These are phyloP conservation scores for Stemphylium beticola DNA, from an alignment of 2,329 filamentous ascomycete genomes.

Conservation along the genomic window DNA sequence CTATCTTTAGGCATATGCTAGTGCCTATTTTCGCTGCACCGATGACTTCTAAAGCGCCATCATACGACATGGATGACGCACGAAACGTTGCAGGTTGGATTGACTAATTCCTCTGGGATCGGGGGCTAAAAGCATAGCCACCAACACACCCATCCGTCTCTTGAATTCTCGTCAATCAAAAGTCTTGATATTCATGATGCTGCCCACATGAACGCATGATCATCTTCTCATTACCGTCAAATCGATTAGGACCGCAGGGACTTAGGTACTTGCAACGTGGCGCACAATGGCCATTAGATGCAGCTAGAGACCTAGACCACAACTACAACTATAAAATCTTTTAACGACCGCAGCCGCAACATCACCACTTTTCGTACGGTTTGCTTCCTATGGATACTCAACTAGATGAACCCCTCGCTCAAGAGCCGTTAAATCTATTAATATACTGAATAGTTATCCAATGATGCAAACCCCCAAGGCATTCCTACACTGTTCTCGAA, in stretches of 20 bases:
- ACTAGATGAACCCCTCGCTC: no score
- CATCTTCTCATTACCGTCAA: no score
- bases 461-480: background rate
- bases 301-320: background rate
- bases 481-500: background rate
- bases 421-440: no score
- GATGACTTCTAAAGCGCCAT: background rate
- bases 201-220: background rate
- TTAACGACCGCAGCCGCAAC: background rate
- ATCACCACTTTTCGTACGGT: background rate
- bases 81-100: background rate
- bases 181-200: background rate
- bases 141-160: background rate
- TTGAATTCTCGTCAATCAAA: background rate
- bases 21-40: background rate
- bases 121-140: background rate
- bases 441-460: no score
- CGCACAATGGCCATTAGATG: background rate
- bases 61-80: slow-evolving; percentile 1
- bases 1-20: background rate
- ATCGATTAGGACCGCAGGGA: background rate
- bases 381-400: background rate
- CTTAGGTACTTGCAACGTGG: background rate
- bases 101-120: background rate
- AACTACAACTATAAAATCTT: background rate